Conservation (phyloP, 306 rosid species). For the Cicer bijugum region DNA sequence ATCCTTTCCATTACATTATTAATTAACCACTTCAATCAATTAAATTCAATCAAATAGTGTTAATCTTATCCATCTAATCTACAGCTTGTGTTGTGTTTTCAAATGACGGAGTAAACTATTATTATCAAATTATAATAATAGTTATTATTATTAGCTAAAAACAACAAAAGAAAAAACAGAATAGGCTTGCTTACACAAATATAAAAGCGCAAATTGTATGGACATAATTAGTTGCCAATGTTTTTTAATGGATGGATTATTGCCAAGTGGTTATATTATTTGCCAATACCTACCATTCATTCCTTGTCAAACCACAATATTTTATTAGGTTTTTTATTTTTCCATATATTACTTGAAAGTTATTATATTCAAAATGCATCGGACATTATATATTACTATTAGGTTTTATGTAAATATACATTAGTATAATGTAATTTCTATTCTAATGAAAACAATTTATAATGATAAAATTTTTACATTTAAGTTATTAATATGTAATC, state of each 20-base stretch:
- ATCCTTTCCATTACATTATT: not conserved
- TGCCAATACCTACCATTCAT: constrained; percentile 37
- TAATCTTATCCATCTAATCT: not conserved
- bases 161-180: constrained; percentile 23
- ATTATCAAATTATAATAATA: no score
- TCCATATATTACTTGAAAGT: no score
- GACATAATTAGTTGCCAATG: constrained; percentile 3
- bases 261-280: constrained; percentile 49
- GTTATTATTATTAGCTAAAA: not conserved
- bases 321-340: no score
- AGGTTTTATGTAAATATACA: no score
- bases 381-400: no score
- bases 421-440: no score
- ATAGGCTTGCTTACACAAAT: not conserved
- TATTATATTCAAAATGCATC: no score
- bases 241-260: constrained; percentile 29
- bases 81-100: constrained; percentile 13
- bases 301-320: not conserved
- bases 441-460: no score
- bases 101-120: not conserved
- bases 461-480: no score
- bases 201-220: constrained; percentile 24
- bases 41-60: not conserved
- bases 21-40: not conserved
- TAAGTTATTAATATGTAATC: no score